A percentile compares a stretch with the other conserved stretches of the same genome.
phyloP scores from a whole-genome alignment of 116 monocot genomes.

The Thalassia testudinum region DNA sequence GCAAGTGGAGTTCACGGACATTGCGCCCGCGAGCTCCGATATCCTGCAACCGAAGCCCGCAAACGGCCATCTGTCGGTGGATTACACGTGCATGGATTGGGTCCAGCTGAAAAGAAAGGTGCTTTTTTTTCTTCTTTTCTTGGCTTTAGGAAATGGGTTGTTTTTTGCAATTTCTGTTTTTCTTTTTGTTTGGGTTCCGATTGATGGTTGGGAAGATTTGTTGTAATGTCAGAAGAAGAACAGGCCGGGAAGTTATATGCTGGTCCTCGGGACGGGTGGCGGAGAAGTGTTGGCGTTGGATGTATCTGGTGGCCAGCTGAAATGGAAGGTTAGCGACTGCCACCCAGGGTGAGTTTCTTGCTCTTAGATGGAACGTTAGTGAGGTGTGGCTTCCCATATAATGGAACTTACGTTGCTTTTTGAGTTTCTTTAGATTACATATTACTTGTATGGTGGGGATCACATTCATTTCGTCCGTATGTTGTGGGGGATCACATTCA shows the following conservation, averaged over 20 bases:
- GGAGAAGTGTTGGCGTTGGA: constrained; percentile 81
- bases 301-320: constrained; percentile 45
- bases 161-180: neutral
- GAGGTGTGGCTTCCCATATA: too few species aligned
- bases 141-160: neutral
- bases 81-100: constrained; percentile 95
- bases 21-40: constrained; percentile 9
- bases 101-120: constrained; percentile 53
- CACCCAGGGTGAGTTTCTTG: constrained; percentile 60
- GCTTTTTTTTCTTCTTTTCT: neutral
- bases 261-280: constrained; percentile 74
- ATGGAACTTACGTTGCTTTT: too few species aligned
- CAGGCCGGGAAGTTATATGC: constrained; percentile 27
- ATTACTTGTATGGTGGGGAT: too few species aligned
- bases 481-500: too few species aligned
- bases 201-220: neutral
- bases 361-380: too few species aligned
- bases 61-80: constrained; percentile 66
- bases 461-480: too few species aligned
- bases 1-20: constrained; percentile 55
- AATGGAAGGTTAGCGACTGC: constrained; percentile 73
- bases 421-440: too few species aligned
- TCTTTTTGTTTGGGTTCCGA: neutral
- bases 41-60: constrained; percentile 18
- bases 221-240: constrained; percentile 38